These are phyloP conservation scores for Collariella sp. DNA, from an alignment of 495 filamentous ascomycete species.

Conservation along the genomic window DNA sequence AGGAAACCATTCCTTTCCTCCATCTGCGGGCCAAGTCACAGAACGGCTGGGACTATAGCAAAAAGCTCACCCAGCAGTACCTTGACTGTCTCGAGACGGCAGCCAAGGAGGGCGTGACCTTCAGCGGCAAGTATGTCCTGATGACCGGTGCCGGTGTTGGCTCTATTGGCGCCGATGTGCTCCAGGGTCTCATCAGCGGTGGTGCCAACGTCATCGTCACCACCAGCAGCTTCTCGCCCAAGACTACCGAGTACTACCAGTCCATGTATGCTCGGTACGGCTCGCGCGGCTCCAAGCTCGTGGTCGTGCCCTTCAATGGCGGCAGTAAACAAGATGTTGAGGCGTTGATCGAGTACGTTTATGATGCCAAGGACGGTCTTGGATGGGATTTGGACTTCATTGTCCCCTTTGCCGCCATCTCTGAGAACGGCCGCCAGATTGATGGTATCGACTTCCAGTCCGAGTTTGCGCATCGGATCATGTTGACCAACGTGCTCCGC, in stretches of 20 bases:
- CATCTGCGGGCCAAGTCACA: slow-evolving; percentile 92
- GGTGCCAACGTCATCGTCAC: slow-evolving; percentile 95
- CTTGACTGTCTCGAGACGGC: slow-evolving; percentile 84
- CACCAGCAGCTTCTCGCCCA: slow-evolving; percentile 89
- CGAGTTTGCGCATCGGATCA: slow-evolving; percentile 96
- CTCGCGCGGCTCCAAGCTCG: slow-evolving; percentile 86
- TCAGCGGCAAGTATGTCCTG: slow-evolving; percentile 89
- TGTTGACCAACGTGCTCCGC: slow-evolving; percentile 93
- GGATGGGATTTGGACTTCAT: slow-evolving; percentile 98
- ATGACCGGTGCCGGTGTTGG: slow-evolving; percentile 98
- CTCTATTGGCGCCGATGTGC: slow-evolving; percentile 96
- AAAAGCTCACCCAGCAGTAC: slow-evolving; percentile 88
- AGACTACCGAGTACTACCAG: slow-evolving; percentile 99
- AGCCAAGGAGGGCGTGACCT: slow-evolving; percentile 77
- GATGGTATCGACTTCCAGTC: slow-evolving; percentile 96
- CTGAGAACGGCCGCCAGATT: slow-evolving; percentile 96
- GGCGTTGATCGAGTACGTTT: slow-evolving; percentile 88
- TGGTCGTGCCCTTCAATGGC: slow-evolving; percentile 98
- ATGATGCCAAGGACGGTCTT: slow-evolving; percentile 90
- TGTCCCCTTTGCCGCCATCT: slow-evolving; percentile 93
- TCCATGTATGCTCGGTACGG: slow-evolving; percentile 94
- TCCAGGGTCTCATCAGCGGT: slow-evolving; percentile 93
- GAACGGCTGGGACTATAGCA: slow-evolving; percentile 98
- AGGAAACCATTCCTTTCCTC: slow-evolving; percentile 96
- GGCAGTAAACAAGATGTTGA: slow-evolving; percentile 96